These are phyloP conservation scores for Jatropha curcas DNA, from an alignment of 345 rosid genomes.

Conservation along the genomic window DNA sequence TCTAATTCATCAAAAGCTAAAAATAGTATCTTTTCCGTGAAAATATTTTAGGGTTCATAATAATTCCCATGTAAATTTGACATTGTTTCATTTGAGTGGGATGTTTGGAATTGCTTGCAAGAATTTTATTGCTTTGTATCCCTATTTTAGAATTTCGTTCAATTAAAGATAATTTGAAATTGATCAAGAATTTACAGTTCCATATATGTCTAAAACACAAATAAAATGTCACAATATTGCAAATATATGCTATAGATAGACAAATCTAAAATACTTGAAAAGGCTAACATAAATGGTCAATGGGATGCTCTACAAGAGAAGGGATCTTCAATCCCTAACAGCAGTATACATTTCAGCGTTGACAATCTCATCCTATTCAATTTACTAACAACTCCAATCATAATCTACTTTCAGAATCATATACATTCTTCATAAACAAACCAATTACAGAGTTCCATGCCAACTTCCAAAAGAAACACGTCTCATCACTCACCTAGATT, in stretches of 20 bases:
- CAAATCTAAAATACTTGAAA: neutral
- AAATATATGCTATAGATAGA: neutral
- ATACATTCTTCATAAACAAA: neutral
- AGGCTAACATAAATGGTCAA: neutral
- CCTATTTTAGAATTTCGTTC: neutral
- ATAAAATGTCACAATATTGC: neutral
- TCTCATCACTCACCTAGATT: neutral
- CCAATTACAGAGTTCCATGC: neutral
- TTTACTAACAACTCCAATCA: neutral
- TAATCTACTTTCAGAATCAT: neutral
- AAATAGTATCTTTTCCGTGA: constrained; percentile 28
- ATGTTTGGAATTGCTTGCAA: neutral
- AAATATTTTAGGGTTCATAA: constrained; percentile 17
- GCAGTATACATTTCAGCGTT: neutral
- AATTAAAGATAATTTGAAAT: neutral
- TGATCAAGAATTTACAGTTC: neutral
- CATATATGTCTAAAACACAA: too few relatives aligned
- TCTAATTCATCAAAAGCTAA: constrained; percentile 26
- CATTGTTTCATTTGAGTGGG: neutral
- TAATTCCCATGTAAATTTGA: neutral
- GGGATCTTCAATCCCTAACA: neutral
- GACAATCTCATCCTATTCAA: neutral
- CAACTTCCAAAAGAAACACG: neutral
- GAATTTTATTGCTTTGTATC: neutral
- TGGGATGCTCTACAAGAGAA: constrained; percentile 2